Conservation (phyloP, 208 protist genomes). For the Tritrichomonas foetus region DNA sequence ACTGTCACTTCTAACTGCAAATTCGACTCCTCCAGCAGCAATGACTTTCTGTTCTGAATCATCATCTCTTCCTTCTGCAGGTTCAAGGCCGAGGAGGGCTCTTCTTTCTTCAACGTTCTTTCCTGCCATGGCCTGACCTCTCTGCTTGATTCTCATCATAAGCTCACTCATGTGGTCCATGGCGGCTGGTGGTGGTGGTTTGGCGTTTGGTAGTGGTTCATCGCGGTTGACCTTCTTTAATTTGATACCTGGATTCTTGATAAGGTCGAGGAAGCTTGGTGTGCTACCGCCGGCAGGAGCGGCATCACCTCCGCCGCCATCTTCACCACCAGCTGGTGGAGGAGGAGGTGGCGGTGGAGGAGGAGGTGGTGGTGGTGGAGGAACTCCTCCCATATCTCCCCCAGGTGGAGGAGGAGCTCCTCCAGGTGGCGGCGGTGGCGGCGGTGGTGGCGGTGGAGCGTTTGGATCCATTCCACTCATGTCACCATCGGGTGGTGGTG, state of each 20-base stretch:
- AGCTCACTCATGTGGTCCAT: background rate
- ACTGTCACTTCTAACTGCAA: background rate
- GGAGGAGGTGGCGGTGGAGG: background rate
- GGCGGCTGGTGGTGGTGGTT: background rate
- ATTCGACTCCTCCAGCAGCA: background rate
- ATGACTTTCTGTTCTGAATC: background rate
- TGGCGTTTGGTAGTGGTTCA: background rate
- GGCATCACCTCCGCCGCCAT: background rate
- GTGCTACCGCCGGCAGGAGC: background rate
- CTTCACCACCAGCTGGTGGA: background rate
- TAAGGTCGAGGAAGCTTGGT: background rate
- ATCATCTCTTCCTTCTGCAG: background rate
- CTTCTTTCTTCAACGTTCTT: background rate
- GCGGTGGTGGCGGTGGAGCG: background rate
- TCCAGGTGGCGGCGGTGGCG: background rate
- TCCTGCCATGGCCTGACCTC: background rate
- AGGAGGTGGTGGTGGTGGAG: background rate
- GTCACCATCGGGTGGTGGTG: background rate
- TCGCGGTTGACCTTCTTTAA: background rate
- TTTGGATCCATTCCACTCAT: background rate
- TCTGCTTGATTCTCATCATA: background rate
- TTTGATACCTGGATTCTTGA: background rate
- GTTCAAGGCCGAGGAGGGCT: background rate
- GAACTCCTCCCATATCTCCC: background rate
- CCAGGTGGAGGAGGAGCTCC: background rate